phyloP scores from a whole-genome alignment of 1,139 yeast species.

The Kodamaea arcana region DNA sequence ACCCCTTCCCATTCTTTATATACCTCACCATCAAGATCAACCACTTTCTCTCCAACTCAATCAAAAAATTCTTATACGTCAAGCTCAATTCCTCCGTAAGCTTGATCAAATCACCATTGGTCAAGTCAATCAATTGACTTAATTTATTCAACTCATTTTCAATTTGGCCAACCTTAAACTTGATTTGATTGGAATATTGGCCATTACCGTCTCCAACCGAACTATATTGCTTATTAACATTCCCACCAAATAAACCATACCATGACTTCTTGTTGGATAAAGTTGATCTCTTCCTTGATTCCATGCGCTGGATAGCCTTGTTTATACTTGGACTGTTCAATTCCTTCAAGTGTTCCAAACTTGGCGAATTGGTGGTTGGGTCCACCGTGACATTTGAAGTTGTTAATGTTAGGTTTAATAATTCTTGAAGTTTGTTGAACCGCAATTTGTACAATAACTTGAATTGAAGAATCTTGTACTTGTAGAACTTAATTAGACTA shows the following conservation, averaged over 20 bases:
- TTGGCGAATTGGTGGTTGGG: slow-evolving; percentile 7
- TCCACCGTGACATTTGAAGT: slow-evolving; percentile 3
- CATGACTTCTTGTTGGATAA: slow-evolving; percentile 32
- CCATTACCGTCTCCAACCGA: slow-evolving; percentile 7
- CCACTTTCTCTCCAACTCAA: slow-evolving; percentile 41
- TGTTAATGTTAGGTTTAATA: slow-evolving; percentile 22
- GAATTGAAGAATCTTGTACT: slow-evolving; percentile 43
- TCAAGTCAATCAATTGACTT: slow-evolving; percentile 38
- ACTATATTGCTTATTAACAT: slow-evolving; percentile 14
- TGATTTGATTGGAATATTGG: slow-evolving; percentile 14
- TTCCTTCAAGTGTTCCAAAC: slow-evolving; percentile 26
- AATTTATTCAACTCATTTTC: slow-evolving; percentile 41
- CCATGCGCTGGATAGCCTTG: slow-evolving; percentile 33
- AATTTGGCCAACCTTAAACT: slow-evolving; percentile 30
- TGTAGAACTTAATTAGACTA: slow-evolving; percentile 41
- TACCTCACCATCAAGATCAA: slow-evolving; percentile 34
- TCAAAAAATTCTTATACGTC: slow-evolving; percentile 31
- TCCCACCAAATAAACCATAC: slow-evolving; percentile 48
- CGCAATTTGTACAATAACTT: slow-evolving; percentile 39
- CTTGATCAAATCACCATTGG: slow-evolving; percentile 33
- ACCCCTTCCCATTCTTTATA: slow-evolving; percentile 32
- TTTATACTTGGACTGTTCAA: slow-evolving; percentile 41
- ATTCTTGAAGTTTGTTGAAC: slow-evolving; percentile 39
- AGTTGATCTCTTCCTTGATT: slow-evolving; percentile 21
- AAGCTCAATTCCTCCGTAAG: slow-evolving; percentile 29